Conservation (phyloP, 139 green algal species). For the Chlorella sp. region DNA sequence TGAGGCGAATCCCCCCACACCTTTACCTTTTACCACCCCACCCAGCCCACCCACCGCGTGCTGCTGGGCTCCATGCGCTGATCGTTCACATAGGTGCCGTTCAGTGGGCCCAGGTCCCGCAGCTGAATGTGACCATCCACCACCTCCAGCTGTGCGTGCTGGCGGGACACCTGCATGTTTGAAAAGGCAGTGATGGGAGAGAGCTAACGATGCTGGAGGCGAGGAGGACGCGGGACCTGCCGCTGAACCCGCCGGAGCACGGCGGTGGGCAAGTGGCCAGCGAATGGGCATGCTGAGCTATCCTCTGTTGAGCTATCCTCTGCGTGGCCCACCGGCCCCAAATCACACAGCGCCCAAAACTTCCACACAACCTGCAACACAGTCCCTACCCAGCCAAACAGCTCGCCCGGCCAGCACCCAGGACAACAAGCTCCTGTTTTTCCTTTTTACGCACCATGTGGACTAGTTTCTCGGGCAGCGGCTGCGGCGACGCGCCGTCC, state of each 20-base stretch:
- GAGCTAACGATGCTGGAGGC: too few relatives aligned
- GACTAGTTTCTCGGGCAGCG: conserved; percentile 13
- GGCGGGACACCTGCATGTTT: conserved; percentile 7
- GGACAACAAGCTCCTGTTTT: too few relatives aligned
- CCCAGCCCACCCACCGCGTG: neutral
- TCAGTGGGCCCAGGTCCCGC: neutral
- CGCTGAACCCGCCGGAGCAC: too few relatives aligned
- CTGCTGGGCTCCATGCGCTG: neutral
- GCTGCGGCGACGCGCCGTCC: neutral
- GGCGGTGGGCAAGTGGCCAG: too few relatives aligned
- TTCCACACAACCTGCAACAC: neutral
- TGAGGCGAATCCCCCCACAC: too few relatives aligned
- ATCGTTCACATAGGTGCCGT: conserved; percentile 26
- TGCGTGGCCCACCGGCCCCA: neutral
- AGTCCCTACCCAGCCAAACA: neutral
- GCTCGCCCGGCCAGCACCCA: neutral
- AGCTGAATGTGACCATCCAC: conserved; percentile 18
- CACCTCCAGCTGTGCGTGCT: conserved; percentile 6
- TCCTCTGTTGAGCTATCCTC: too few relatives aligned
- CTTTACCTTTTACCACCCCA: neutral
- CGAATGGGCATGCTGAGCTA: neutral
- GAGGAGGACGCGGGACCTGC: too few relatives aligned
- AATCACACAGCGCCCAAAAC: neutral
- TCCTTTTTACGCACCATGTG: too few relatives aligned
- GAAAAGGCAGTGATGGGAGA: too few relatives aligned